These are phyloP conservation scores for Torulaspora indica DNA, from an alignment of 805 yeast species.

Conservation along the genomic window DNA sequence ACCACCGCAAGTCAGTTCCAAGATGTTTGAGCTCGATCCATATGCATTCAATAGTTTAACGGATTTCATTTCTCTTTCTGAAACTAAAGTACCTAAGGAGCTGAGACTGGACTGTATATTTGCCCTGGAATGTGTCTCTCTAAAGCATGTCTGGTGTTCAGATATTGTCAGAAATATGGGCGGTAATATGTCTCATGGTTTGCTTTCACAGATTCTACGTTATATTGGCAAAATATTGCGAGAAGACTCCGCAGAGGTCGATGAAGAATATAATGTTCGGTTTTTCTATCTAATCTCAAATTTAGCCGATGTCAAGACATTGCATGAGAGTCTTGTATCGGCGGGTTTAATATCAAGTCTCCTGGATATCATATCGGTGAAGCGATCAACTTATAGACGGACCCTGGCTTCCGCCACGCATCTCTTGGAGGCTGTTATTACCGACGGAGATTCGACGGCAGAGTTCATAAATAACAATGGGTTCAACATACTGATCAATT, in stretches of 20 bases:
- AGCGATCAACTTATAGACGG: constrained; percentile 48
- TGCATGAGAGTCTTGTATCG: constrained; percentile 54
- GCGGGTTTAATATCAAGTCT: constrained; percentile 74
- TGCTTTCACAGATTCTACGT: constrained; percentile 66
- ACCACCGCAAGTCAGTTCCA: constrained; percentile 56
- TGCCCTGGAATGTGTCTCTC: constrained; percentile 64
- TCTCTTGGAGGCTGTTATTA: constrained; percentile 45
- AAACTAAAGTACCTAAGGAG: constrained; percentile 47
- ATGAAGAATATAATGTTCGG: constrained; percentile 46
- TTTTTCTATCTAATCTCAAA: constrained; percentile 61
- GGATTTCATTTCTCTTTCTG: constrained; percentile 64
- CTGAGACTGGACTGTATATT: constrained; percentile 58
- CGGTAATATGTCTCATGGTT: constrained; percentile 84
- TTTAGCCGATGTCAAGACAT: constrained; percentile 50
- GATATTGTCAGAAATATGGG: constrained; percentile 75
- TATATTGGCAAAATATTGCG: constrained; percentile 50
- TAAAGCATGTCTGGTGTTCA: constrained; percentile 63
- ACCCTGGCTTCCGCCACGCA: constrained; percentile 62
- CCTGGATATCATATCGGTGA: constrained; percentile 52
- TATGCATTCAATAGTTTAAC: constrained; percentile 62
- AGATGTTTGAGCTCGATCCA: constrained; percentile 68
- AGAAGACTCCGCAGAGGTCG: constrained; percentile 37
- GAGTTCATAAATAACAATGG: constrained; percentile 68
- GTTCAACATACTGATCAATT: constrained; percentile 52
- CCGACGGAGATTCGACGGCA: constrained; percentile 48